phyloP scores from a whole-genome alignment of 2,329 filamentous ascomycete genomes.

The Ophiostoma piceae region DNA sequence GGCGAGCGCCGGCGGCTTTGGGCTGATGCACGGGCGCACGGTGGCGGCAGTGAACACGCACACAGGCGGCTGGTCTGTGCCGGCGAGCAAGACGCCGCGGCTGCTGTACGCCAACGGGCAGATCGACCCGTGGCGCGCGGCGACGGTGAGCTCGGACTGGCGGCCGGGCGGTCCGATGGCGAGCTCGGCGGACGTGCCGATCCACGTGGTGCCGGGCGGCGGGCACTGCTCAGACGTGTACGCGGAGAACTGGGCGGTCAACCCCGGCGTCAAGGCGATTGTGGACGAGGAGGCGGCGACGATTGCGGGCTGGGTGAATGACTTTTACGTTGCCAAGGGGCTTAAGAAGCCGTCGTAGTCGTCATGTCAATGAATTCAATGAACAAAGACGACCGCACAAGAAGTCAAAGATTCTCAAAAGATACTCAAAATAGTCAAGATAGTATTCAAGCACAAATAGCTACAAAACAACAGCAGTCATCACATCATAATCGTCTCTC shows the following conservation, averaged over 20 bases:
- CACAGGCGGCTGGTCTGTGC: constrained; percentile 39
- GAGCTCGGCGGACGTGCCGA: constrained; percentile 33
- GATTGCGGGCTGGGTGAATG: constrained; percentile 49
- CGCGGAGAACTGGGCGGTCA: constrained; percentile 45
- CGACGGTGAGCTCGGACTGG: constrained; percentile 36
- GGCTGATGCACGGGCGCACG: constrained; percentile 33
- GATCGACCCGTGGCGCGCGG: constrained; percentile 40
- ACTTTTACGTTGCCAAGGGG: constrained; percentile 40
- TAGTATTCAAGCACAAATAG: neutral
- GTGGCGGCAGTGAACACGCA: constrained; percentile 35
- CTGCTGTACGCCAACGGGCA: constrained; percentile 40
- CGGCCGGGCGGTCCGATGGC: constrained; percentile 38
- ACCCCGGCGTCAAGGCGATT: constrained; percentile 45
- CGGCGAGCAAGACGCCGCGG: constrained; percentile 33
- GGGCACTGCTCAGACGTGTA: constrained; percentile 40
- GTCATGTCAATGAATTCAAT: too few species aligned
- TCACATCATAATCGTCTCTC: neutral
- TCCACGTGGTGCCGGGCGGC: constrained; percentile 36
- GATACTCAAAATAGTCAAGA: too few species aligned
- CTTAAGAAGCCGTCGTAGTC: constrained; percentile 17
- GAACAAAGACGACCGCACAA: neutral
- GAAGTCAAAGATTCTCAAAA: neutral
- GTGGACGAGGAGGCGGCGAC: constrained; percentile 47
- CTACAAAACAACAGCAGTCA: neutral
- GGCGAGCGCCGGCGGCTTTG: constrained; percentile 33